Evolutionary conservation across 768 basidiomycete species (phyloP).

Genomic region (Collybia nuda): DNA sequence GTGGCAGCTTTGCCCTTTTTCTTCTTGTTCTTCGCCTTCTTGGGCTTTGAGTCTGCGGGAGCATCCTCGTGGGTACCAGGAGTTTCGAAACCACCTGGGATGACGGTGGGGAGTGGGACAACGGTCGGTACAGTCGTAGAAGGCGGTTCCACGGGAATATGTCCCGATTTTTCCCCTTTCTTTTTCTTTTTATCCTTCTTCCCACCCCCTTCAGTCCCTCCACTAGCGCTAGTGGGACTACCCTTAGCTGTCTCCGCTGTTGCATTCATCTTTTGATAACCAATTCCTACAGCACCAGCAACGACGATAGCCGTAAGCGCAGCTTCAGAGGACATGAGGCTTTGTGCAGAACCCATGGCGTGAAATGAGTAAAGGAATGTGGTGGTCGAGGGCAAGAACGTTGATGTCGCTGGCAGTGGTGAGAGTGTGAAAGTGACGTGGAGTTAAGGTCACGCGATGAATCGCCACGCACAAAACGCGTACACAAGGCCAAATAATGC

Average conservation of each 20-base stretch:
- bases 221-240: neutral
- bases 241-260: constrained; percentile 3
- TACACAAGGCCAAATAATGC: constrained; percentile 8
- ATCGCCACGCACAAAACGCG: neutral
- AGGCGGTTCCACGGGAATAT: neutral
- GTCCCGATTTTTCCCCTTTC: neutral
- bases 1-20: constrained; percentile 40
- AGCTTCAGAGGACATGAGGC: constrained; percentile 37
- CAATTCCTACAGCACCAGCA: constrained; percentile 39
- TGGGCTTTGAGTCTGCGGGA: constrained; percentile 1
- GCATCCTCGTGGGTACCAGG: constrained; percentile 1
- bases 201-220: neutral
- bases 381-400: neutral
- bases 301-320: constrained; percentile 36
- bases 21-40: constrained; percentile 26
- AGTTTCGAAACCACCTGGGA: constrained; percentile 47
- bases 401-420: neutral
- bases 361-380: neutral
- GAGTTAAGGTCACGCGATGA: constrained; percentile 2
- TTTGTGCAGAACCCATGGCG: constrained; percentile 47
- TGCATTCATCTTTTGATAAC: constrained; percentile 30
- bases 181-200: constrained; percentile 24
- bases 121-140: constrained; percentile 10
- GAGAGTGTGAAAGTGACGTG: constrained; percentile 3
- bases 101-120: constrained; percentile 32